Conservation (phyloP, 148 eudicot genomes). For the Rhododendron griersonianum region DNA sequence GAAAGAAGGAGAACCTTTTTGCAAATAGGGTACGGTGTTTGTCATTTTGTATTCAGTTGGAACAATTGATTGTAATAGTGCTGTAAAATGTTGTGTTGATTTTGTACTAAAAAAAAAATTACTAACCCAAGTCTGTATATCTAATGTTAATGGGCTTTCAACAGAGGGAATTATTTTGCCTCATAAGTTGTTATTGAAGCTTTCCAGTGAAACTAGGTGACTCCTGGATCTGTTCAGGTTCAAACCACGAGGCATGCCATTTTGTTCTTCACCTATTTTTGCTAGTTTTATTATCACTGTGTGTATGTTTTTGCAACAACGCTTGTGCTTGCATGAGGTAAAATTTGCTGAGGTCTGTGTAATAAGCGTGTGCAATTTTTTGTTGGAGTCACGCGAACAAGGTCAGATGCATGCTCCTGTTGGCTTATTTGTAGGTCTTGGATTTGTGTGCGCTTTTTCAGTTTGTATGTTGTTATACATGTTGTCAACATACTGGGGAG, state of each 20-base stretch:
- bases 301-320: not conserved
- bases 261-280: not conserved
- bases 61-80: not conserved
- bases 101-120: not conserved
- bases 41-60: not conserved
- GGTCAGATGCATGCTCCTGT: not conserved
- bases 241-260: not conserved
- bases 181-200: not conserved
- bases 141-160: not conserved
- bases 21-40: conserved; percentile 75
- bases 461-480: not conserved
- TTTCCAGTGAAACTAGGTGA: not conserved
- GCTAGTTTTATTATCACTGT: not conserved
- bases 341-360: not conserved
- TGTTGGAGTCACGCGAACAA: not conserved
- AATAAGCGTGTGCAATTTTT: not conserved
- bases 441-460: not conserved
- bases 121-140: not conserved
- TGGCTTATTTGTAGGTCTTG: not conserved
- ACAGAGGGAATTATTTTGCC: not conserved
- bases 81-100: not conserved
- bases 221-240: not conserved
- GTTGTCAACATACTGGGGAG: not conserved
- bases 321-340: not conserved
- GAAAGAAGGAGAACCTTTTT: conserved; percentile 89